These are phyloP conservation scores for Chloromonas sp. DNA, from an alignment of 163 green algal species.

Conservation along the genomic window DNA sequence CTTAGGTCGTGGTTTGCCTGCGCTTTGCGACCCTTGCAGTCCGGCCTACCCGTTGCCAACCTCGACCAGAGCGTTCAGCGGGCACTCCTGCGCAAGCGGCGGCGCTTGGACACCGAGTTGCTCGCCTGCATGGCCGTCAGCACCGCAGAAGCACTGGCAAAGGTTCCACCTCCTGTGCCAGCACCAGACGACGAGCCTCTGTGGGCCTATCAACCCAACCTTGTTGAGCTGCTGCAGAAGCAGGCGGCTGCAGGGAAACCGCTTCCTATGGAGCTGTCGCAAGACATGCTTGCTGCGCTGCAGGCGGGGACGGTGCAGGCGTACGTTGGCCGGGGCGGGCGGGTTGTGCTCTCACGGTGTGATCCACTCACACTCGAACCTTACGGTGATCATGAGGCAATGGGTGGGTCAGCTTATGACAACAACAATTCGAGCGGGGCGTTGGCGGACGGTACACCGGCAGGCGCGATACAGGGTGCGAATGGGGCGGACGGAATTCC, in stretches of 20 bases:
- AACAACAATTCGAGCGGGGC: not conserved
- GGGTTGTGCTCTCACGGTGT: conserved; percentile 13
- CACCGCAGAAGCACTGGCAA: conserved; percentile 8
- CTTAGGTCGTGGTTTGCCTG: no score
- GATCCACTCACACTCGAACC: conserved; percentile 22
- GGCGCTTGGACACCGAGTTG: conserved; percentile 32
- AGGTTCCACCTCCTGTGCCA: conserved; percentile 17
- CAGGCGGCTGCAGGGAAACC: not conserved
- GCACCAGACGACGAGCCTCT: not conserved
- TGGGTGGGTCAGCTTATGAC: not conserved
- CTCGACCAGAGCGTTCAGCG: conserved; percentile 34
- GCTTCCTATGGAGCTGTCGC: not conserved
- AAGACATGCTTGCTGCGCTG: not conserved
- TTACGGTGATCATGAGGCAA: not conserved
- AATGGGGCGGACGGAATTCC: not conserved
- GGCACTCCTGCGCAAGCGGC: conserved; percentile 30
- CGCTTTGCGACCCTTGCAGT: no score
- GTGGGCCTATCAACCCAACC: not conserved
- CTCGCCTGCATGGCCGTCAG: not conserved
- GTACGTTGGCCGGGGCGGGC: conserved; percentile 13
- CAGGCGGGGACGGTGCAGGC: conserved; percentile 5
- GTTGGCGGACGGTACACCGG: not conserved
- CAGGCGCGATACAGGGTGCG: not conserved
- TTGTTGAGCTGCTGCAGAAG: not conserved
- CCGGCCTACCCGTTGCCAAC: no score